Evolutionary conservation across 78 protist genomes (phyloP), one percentile per base, ranked within the genome.

Genomic region (Bodo saltans): DNA sequence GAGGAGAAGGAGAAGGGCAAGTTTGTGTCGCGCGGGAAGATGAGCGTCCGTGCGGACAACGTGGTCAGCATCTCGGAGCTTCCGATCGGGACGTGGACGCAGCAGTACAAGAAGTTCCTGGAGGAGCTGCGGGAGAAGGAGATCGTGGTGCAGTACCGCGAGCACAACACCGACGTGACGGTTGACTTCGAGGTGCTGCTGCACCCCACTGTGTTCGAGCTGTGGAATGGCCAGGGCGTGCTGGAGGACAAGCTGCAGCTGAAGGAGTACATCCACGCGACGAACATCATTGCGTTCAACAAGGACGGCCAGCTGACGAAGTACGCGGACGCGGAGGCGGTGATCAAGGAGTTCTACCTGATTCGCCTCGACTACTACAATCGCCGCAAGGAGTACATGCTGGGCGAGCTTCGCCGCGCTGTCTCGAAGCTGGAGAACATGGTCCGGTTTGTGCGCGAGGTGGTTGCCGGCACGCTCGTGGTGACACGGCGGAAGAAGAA

Each of bases 201-300:
- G 25, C 67, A 78, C 1, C 52, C 68, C 34, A 85, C 60, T 32
- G 83, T 1, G 72, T 12, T n/a, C 28, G 28, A 40, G 68, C 27
- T 17, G 69, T 42, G 3, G 27, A 23, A 0, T n/a, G 74, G 8
- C 29, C 35, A 1, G 39, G 70, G 17, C 68, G 81, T 17, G 78
- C 52, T 74, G 30, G 1, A 0, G 60, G 27, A 87, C 40, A 1
- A 3, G 67, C n/a, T 88, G 68, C 35, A 69, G 42, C 74, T 78
- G 53, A 1, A 21, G 34, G 0, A 3, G 30, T 30, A 23, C 72
- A 78, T 93, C 68, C 3, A 78, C n/a, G 68, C 83, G 35, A 3
- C 94, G 34, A 96, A 96, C 93, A 87, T 96, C 94, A 60, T 75
- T 26, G 80, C 92, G 17, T 98, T 95, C 68, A 96, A 94, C 83